These are phyloP conservation scores for Diaporthe sp. DNA, from an alignment of 2,329 filamentous ascomycete species.

Conservation along the genomic window DNA sequence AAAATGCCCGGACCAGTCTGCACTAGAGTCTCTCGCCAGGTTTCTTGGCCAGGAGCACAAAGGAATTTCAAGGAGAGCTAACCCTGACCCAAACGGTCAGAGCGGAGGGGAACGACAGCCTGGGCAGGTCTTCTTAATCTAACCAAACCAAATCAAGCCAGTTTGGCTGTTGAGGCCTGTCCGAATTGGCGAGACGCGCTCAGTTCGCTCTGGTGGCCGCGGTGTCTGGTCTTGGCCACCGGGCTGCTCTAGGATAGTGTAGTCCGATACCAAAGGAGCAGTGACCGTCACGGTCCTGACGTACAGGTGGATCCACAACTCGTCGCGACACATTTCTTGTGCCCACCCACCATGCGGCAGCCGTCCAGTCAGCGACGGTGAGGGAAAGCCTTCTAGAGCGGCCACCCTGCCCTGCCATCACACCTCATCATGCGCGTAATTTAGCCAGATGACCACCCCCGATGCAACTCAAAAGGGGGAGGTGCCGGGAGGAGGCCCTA, in stretches of 20 bases:
- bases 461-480: slow-evolving; percentile 28
- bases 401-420: slow-evolving; percentile 23
- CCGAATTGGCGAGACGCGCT: slow-evolving; percentile 3
- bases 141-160: slow-evolving; percentile 5
- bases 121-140: slow-evolving; percentile 7
- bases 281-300: slow-evolving; percentile 21
- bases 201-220: slow-evolving; percentile 1
- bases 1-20: background rate
- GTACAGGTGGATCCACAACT: slow-evolving; percentile 22
- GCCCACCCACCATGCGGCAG: slow-evolving; percentile 13
- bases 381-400: slow-evolving; percentile 6
- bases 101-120: slow-evolving; percentile 16
- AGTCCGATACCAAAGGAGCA: slow-evolving; percentile 2
- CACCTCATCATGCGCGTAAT: slow-evolving; percentile 33
- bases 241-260: background rate
- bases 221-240: background rate
- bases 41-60: background rate
- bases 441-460: slow-evolving; percentile 26
- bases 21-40: background rate
- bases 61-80: slow-evolving; percentile 4
- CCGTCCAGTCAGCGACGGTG: slow-evolving; percentile 10
- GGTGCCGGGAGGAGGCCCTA: slow-evolving; percentile 20
- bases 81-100: slow-evolving; percentile 7
- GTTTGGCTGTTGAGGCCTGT: background rate
- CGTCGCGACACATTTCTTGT: slow-evolving; percentile 21